Percentiles rank a stretch among this genome's conserved stretches.
Conservation (phyloP, 192 early-diverging fungal species). For the Backusella australiensis region DNA sequence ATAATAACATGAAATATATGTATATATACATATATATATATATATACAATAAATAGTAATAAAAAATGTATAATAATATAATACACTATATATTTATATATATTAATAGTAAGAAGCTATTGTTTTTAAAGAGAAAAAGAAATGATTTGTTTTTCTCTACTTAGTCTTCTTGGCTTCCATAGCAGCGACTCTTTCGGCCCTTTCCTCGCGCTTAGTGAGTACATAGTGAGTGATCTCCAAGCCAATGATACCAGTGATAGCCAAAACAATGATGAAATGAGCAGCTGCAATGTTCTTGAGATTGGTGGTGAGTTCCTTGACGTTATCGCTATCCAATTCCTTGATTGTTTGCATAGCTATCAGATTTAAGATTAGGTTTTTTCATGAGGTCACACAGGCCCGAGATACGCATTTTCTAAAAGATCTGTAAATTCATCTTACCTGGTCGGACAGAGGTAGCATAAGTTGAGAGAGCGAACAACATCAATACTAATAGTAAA, state of each 20-base stretch:
- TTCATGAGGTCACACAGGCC: neutral
- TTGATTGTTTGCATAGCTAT: conserved; percentile 13
- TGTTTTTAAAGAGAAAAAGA: neutral
- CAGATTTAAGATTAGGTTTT: neutral
- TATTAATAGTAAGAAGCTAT: neutral
- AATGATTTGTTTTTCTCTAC: neutral
- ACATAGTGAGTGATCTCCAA: conserved; percentile 32
- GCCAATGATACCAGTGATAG: conserved; percentile 32
- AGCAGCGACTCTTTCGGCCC: conserved; percentile 4
- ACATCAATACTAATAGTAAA: conserved; percentile 14
- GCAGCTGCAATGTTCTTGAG: conserved; percentile 31
- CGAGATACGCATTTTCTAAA: neutral
- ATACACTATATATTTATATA: neutral
- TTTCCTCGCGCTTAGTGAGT: conserved; percentile 11
- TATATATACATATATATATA: too few relatives aligned
- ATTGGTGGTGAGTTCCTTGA: neutral
- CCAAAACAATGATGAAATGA: conserved; percentile 27
- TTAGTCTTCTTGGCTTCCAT: conserved; percentile 1
- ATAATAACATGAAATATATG: too few relatives aligned
- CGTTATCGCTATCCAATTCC: neutral
- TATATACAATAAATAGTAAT: neutral
- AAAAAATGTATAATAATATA: conserved; percentile 2
- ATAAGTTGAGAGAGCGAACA: conserved; percentile 31
- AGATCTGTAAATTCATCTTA: conserved; percentile 13
- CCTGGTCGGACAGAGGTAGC: conserved; percentile 25